Percentiles rank a stretch among this genome's conserved stretches.
Evolutionary conservation across 2,329 filamentous ascomycete species (phyloP).

Genomic region (Ceratocystis eucalypticola): DNA sequence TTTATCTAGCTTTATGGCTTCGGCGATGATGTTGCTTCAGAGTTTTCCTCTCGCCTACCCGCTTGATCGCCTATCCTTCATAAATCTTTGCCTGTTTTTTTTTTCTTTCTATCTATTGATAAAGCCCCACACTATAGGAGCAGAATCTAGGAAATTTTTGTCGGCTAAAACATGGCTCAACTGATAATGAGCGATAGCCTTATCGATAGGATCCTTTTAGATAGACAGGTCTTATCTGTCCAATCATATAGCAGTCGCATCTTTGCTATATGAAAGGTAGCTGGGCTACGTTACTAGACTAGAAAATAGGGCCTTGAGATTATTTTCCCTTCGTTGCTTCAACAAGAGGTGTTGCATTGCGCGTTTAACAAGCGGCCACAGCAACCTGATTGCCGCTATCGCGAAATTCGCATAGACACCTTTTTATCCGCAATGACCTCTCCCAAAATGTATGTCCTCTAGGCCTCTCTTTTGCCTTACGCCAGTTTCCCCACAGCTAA

Average conservation of each 20-base stretch:
- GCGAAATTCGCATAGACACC: neutral
- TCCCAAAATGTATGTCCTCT: constrained; percentile 11
- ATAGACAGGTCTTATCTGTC: constrained; percentile 13
- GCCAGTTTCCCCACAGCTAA: constrained; percentile 15
- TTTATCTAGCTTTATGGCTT: neutral
- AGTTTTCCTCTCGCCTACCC: neutral
- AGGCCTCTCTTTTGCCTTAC: neutral
- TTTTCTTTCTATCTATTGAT: constrained; percentile 1
- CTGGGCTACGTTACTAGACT: neutral
- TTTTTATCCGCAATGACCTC: constrained; percentile 5
- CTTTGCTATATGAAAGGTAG: constrained; percentile 1
- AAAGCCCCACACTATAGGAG: constrained; percentile 14
- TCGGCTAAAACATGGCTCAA: constrained; percentile 16
- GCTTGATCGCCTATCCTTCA: neutral
- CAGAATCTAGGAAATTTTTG: constrained; percentile 18
- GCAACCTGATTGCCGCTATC: neutral
- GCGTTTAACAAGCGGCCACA: neutral
- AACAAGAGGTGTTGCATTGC: too few relatives aligned
- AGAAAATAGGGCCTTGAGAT: neutral
- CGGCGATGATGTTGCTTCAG: neutral
- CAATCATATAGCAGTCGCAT: constrained; percentile 19
- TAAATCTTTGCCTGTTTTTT: neutral
- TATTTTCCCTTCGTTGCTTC: neutral
- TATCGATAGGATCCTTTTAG: constrained; percentile 10
- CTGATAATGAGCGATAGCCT: constrained; percentile 19